Conservation (phyloP, 306 rosid species). For the Crotalaria pallida region DNA sequence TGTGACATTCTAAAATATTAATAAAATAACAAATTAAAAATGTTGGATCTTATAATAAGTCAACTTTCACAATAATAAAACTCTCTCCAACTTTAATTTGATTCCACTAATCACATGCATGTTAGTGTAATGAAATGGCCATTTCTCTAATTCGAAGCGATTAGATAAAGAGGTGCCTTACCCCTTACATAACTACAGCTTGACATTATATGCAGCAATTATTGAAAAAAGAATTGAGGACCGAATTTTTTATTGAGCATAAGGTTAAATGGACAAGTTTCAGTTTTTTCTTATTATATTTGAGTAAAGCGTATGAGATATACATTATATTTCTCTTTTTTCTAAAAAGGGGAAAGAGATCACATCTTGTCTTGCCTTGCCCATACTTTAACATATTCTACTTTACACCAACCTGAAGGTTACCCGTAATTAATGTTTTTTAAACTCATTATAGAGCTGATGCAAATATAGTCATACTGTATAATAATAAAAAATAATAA, state of each 20-base stretch:
- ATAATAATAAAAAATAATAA: slow-evolving; percentile 8
- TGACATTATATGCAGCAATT: slow-evolving; percentile 4
- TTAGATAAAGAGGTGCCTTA: slow-evolving; percentile 15
- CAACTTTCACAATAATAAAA: slow-evolving; percentile 7
- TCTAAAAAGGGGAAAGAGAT: slow-evolving; percentile 24
- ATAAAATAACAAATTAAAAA: not conserved
- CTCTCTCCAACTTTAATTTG: slow-evolving; percentile 13
- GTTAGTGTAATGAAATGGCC: not conserved
- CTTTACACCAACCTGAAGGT: slow-evolving; percentile 88
- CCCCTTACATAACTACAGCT: slow-evolving; percentile 21
- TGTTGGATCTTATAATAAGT: slow-evolving; percentile 14
- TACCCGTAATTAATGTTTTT: slow-evolving; percentile 51
- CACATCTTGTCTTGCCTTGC: slow-evolving; percentile 41
- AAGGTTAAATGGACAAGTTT: not conserved
- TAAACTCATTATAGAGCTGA: slow-evolving; percentile 43
- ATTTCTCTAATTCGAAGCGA: slow-evolving; percentile 3
- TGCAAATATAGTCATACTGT: slow-evolving; percentile 31
- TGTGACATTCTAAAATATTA: slow-evolving; percentile 4
- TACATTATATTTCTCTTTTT: not conserved
- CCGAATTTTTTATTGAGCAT: not conserved
- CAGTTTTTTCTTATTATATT: not conserved
- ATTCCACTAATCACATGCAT: slow-evolving; percentile 23
- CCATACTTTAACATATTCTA: slow-evolving; percentile 43
- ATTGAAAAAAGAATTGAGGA: slow-evolving; percentile 20
- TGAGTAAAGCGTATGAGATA: slow-evolving; percentile 7